These are phyloP conservation scores for Cryptococcus sp. DNA, from an alignment of 1,284 basidiomycete species.

Conservation along the genomic window DNA sequence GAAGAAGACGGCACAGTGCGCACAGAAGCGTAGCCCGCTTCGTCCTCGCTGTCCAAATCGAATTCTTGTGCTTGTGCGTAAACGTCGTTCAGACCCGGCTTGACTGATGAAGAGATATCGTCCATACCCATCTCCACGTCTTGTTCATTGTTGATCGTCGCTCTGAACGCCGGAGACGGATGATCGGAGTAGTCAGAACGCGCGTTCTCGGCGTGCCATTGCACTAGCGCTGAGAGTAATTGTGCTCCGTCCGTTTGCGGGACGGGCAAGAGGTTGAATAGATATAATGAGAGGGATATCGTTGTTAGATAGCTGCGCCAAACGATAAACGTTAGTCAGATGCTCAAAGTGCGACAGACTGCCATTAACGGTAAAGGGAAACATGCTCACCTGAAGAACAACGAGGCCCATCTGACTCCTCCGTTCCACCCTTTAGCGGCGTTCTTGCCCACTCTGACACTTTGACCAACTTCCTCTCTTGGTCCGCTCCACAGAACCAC, in stretches of 20 bases:
- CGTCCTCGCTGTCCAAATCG: conserved; percentile 35
- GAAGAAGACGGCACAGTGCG: too few species aligned
- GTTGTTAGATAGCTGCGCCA: conserved; percentile 38
- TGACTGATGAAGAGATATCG: conserved; percentile 6
- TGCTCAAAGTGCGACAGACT: too few species aligned
- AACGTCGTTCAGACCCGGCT: conserved; percentile 9
- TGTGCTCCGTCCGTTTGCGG: conserved; percentile 47
- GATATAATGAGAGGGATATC: conserved; percentile 44
- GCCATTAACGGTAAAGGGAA: background rate
- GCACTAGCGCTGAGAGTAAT: conserved; percentile 31
- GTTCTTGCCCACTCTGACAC: conserved; percentile 29
- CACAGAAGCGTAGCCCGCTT: conserved; percentile 3
- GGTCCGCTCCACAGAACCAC: conserved; percentile 43
- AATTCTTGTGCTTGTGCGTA: conserved; percentile 11
- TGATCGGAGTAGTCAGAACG: conserved; percentile 6
- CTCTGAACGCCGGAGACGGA: background rate
- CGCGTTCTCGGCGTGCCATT: conserved; percentile 22
- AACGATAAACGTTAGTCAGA: background rate
- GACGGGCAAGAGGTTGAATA: conserved; percentile 50
- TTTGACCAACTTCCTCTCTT: conserved; percentile 25
- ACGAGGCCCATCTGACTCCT: conserved; percentile 28
- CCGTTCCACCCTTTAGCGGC: conserved; percentile 25
- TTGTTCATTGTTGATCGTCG: too few species aligned
- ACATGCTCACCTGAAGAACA: conserved; percentile 39
- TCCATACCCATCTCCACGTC: background rate